Evolutionary conservation across 371 early-diverging fungal genomes (phyloP).

Genomic region (Circinella minor): DNA sequence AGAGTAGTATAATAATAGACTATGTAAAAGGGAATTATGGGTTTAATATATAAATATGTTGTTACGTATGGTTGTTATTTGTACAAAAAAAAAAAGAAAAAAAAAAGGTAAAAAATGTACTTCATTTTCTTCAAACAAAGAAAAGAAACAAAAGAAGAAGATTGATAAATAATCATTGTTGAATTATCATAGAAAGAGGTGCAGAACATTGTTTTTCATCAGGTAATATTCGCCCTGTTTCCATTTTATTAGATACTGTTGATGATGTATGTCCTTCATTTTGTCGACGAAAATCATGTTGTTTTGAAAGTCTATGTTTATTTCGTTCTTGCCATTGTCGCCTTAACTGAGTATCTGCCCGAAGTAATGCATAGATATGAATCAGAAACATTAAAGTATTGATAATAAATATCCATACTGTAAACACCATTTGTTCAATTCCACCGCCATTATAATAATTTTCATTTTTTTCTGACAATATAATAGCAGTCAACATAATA

Average conservation of each 20-base stretch:
- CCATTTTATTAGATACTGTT: not conserved
- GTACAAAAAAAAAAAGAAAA: too few species aligned
- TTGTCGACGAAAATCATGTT: not conserved
- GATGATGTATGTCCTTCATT: too few species aligned
- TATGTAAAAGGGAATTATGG: too few species aligned
- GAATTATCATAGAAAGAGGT: not conserved
- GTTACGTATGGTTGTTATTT: too few species aligned
- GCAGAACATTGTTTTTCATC: not conserved
- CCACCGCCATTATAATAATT: conserved; percentile 3
- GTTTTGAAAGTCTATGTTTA: not conserved
- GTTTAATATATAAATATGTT: too few species aligned
- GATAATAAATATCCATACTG: conserved; percentile 6
- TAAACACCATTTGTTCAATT: conserved; percentile 4
- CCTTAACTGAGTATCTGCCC: not conserved
- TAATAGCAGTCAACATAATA: conserved; percentile 1
- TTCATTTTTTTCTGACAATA: conserved; percentile 7
- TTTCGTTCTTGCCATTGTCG: not conserved
- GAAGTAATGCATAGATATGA: not conserved
- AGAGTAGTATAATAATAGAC: too few species aligned
- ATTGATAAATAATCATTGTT: not conserved
- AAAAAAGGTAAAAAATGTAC: too few species aligned
- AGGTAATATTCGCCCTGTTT: not conserved
- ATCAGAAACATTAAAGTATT: not conserved
- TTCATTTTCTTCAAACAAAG: too few species aligned
- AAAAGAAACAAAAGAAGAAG: too few species aligned